Evolutionary conservation across 495 filamentous ascomycete genomes (phyloP), one percentile per base, ranked within the genome.

Genomic region (Elasticomyces elasticus): DNA sequence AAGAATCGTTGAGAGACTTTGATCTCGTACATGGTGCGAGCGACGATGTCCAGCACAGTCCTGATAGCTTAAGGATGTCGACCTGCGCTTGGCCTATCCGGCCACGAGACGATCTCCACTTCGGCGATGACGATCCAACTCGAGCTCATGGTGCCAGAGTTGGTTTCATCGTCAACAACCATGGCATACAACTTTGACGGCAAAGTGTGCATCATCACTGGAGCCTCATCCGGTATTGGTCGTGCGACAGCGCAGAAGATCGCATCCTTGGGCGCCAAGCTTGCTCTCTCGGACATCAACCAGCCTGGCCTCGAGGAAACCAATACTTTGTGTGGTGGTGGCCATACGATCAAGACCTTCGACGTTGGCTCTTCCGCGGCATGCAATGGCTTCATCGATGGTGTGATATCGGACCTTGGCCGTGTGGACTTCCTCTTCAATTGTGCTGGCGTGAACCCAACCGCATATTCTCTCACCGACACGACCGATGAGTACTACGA

Each of bases 141-240:
- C 41, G 41, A 12, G 11, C 20, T 44, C 41, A 44, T 20, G 11
- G 22, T 20, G 20, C 11, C 19, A 22, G 9, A 9, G 9, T 44
- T 22, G 9, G 5, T 33, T 49, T 25, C 45, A 3, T 15, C 13
- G 13, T 24, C 22, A 13, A 7, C 49, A 23, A 49, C 2, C 7
- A 54, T 54, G 49, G 40, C 48, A 4, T 47, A 47, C 48, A n/a
- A 27, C 25, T 59, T 59, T 37, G 28, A 31, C 30, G 51, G 43
- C 25, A 54, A 37, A 44, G 70, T 71, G 9, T 67, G 72, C 56
- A 61, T 78, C 23, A 69, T 78, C 49, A 79, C 76, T 6, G 76
- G 76, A 11, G 75, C 74, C 15, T 74, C 69, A n/a, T 74, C 69
- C 37, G 76, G 77, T 48, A 79, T 80, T 53, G 77, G 77, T n/a